A percentile compares a stretch with the other conserved stretches of the same genome.
phyloP scores from a whole-genome alignment of 139 green algal species.

The Chlorella sorokiniana region DNA sequence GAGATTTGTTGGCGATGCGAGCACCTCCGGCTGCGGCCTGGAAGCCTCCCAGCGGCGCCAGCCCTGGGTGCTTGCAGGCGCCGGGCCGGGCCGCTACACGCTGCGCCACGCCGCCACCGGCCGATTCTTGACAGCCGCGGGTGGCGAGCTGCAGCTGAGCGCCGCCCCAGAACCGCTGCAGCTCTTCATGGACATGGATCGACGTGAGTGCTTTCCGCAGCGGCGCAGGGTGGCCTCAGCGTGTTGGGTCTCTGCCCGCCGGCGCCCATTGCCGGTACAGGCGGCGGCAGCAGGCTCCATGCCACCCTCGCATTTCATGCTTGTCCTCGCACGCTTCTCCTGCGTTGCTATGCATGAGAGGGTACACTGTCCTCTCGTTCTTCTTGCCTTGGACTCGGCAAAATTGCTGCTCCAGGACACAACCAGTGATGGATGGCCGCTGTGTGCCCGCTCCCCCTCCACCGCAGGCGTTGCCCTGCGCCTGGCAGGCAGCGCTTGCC shows the following conservation, averaged over 20 bases:
- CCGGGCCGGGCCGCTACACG: background rate
- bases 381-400: too few relatives aligned
- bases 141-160: background rate
- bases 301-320: too few relatives aligned
- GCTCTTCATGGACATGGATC: constrained; percentile 23
- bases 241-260: background rate
- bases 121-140: background rate
- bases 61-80: background rate
- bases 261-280: background rate
- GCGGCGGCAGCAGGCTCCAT: background rate
- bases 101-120: background rate
- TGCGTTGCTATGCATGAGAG: too few relatives aligned
- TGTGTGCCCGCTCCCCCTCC: background rate
- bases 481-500: constrained; percentile 16
- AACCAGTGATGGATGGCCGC: background rate
- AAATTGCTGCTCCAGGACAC: background rate
- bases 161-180: background rate
- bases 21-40: too few relatives aligned
- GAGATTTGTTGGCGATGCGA: background rate
- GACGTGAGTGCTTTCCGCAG: background rate
- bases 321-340: too few relatives aligned
- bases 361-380: too few relatives aligned
- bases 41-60: background rate
- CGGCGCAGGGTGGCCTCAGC: background rate
- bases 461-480: constrained; percentile 9